Evolutionary conservation across 1,284 basidiomycete species (phyloP).

Genomic region (Leccinum fallax): DNA sequence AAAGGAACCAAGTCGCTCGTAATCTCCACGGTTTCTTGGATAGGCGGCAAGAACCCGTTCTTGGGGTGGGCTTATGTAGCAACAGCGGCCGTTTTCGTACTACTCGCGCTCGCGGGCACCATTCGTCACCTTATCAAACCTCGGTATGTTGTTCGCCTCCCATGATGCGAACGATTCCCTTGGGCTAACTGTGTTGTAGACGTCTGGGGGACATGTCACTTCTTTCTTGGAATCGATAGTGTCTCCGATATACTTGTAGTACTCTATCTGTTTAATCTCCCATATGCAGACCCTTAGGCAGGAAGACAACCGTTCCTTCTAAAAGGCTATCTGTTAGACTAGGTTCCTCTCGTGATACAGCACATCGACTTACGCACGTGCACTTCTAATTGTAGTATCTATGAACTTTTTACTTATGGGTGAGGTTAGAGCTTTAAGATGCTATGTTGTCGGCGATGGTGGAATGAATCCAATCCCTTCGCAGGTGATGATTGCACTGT

Average conservation of each 20-base stretch:
- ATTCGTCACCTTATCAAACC: constrained; percentile 92
- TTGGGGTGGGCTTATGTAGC: constrained; percentile 97
- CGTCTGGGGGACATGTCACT: constrained; percentile 83
- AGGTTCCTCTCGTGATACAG: constrained; percentile 26
- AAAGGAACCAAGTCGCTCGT: constrained; percentile 96
- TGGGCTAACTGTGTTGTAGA: constrained; percentile 38
- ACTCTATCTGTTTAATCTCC: constrained; percentile 16
- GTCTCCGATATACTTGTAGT: constrained; percentile 8
- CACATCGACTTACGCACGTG: constrained; percentile 14
- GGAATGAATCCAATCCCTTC: constrained; percentile 55
- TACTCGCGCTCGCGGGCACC: constrained; percentile 88
- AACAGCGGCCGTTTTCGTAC: constrained; percentile 84
- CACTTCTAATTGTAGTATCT: constrained; percentile 29
- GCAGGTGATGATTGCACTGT: constrained; percentile 49
- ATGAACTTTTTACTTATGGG: neutral
- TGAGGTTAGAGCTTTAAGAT: neutral
- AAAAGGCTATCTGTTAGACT: constrained; percentile 5
- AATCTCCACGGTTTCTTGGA: constrained; percentile 96
- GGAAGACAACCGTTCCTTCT: too few species aligned
- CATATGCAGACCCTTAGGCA: too few species aligned
- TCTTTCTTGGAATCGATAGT: constrained; percentile 81
- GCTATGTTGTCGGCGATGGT: neutral
- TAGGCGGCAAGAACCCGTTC: constrained; percentile 97
- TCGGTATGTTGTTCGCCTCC: constrained; percentile 60
- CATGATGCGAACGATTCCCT: neutral